Evolutionary conservation across 768 basidiomycete genomes (phyloP), one percentile per base, ranked within the genome.

Genomic region (Mycena floridula): DNA sequence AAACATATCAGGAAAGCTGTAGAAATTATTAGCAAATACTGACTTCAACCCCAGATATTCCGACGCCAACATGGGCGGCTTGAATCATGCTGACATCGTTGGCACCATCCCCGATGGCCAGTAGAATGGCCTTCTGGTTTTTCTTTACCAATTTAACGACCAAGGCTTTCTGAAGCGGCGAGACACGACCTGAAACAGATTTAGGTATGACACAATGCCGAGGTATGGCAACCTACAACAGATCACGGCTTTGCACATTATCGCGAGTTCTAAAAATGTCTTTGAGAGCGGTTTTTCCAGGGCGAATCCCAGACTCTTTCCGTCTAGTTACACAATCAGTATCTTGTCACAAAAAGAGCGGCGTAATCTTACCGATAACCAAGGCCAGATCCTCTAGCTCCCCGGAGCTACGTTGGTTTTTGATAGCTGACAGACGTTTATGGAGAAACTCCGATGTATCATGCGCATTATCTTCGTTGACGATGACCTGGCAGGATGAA

Each of bases 81-180:
- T 98, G 95, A 48, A 98, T 98, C 95, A 98, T 98, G 59, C 90
- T 90, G 54, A 98, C 95, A 62, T 98, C 95, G 61, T 97, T 98
- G 2, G 95, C 95, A 40, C 95, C 95, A 52, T 98, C 95, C 18
- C 95, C 95, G 41, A 98, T 97, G 3, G 95, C 95, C 7, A 98
- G 77, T n/a, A 96, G 71, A 43, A 96, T 90, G 6, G 92, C 76
- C 46, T 91, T 90, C 54, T 85, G 82, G 61, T 95, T 94, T 64
- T 94, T 94, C 74, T 97, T 97, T 44, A 98, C 95, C n/a, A 98
- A 79, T 64, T 97, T 97, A 51, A 98, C 95, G 4, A 98, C 94
- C 28, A 96, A 76, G 0, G 95, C 95, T 62, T 98, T 99, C 62
- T 99, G 96, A 37, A 98, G 64, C 5, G 96, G 96, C 5, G 95